These are phyloP conservation scores for Cupressus sempervirens DNA, from an alignment of 75 land plant species.

Conservation along the genomic window DNA sequence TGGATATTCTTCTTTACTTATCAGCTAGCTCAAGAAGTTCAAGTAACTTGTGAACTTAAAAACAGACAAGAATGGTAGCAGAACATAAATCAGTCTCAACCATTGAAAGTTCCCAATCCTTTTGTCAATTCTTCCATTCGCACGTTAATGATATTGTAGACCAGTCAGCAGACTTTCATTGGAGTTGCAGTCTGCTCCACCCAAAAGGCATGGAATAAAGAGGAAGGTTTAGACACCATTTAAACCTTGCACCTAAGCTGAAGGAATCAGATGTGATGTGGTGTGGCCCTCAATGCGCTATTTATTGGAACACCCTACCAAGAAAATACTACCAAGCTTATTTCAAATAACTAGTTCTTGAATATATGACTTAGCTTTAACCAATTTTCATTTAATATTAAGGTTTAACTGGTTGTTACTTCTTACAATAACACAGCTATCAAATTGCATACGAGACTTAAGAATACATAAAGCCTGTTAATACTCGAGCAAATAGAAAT, in stretches of 20 bases:
- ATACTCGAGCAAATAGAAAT: background rate
- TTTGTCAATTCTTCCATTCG: too few relatives aligned
- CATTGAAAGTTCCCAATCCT: background rate
- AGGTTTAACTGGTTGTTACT: background rate
- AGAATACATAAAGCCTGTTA: background rate
- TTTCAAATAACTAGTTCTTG: background rate
- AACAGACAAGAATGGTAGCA: background rate
- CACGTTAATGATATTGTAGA: too few relatives aligned
- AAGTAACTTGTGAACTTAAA: background rate
- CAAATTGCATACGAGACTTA: background rate
- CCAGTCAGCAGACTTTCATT: too few relatives aligned
- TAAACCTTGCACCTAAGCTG: too few relatives aligned
- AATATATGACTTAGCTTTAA: background rate
- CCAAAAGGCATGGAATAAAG: too few relatives aligned
- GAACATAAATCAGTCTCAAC: background rate
- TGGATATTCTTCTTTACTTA: too few relatives aligned
- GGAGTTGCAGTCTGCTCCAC: too few relatives aligned
- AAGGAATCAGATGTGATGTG: too few relatives aligned
- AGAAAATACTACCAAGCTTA: background rate
- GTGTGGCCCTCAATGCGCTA: too few relatives aligned
- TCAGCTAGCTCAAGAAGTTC: too few relatives aligned
- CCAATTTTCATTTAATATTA: background rate
- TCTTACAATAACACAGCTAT: background rate
- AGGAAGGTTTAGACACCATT: too few relatives aligned
- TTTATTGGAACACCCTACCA: too few relatives aligned